A percentile compares a stretch with the other conserved stretches of the same genome.
Evolutionary conservation across 2,329 filamentous ascomycete species (phyloP).

Genomic region (Basipetospora chlamydospora): DNA sequence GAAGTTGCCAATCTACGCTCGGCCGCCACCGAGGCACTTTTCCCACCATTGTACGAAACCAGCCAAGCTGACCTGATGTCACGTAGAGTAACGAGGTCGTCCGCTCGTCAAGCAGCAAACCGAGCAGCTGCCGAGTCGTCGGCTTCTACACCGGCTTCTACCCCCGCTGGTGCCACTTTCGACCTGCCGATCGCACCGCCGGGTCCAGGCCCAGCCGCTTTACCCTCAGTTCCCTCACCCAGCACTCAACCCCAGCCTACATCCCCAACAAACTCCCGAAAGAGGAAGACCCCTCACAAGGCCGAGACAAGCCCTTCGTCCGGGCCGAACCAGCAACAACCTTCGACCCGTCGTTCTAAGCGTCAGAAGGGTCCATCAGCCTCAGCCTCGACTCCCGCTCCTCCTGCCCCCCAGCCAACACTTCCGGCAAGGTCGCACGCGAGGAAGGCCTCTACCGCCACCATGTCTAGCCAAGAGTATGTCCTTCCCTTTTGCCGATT

Average conservation of each 20-base stretch:
- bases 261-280: slow-evolving; percentile 41
- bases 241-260: slow-evolving; percentile 19
- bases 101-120: slow-evolving; percentile 74
- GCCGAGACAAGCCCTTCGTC: slow-evolving; percentile 31
- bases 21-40: neutral
- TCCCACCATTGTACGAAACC: neutral
- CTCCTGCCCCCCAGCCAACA: too few species aligned
- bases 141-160: slow-evolving; percentile 22
- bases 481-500: slow-evolving; percentile 17
- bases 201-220: slow-evolving; percentile 21
- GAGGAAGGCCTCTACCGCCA: slow-evolving; percentile 29
- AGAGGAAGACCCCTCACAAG: slow-evolving; percentile 54
- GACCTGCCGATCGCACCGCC: slow-evolving; percentile 26
- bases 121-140: slow-evolving; percentile 30
- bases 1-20: too few species aligned
- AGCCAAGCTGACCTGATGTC: slow-evolving; percentile 54
- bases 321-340: slow-evolving; percentile 15
- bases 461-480: slow-evolving; percentile 65
- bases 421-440: slow-evolving; percentile 2
- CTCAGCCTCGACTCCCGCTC: slow-evolving; percentile 2
- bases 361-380: slow-evolving; percentile 12
- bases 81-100: slow-evolving; percentile 89
- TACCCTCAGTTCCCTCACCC: too few species aligned
- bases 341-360: slow-evolving; percentile 12
- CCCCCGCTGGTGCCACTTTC: slow-evolving; percentile 22